Conservation (phyloP, 495 filamentous ascomycete genomes). For the Aspergillus leporis region DNA sequence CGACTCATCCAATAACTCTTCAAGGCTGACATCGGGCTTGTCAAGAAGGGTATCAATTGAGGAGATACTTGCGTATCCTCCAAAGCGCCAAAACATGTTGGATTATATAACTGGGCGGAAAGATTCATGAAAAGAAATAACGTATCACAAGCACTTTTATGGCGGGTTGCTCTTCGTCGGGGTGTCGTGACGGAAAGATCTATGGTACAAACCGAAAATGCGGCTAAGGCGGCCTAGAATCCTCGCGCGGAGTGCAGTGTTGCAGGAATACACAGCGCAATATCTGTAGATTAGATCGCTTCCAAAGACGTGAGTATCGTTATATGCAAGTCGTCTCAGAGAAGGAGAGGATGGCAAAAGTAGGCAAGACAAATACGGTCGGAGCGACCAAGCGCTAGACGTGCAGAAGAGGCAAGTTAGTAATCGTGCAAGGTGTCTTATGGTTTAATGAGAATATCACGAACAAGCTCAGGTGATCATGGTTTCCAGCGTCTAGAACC, state of each 20-base stretch:
- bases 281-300: slow-evolving; percentile 9
- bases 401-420: slow-evolving; percentile 24
- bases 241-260: slow-evolving; percentile 15
- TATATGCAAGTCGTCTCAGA: slow-evolving; percentile 13
- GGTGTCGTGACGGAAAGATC: slow-evolving; percentile 30
- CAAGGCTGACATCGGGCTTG: slow-evolving; percentile 88
- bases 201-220: slow-evolving; percentile 32
- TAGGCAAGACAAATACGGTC: slow-evolving; percentile 19
- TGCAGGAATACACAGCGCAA: slow-evolving; percentile 6
- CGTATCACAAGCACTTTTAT: slow-evolving; percentile 26
- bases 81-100: slow-evolving; percentile 99
- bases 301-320: slow-evolving; percentile 9
- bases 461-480: neutral
- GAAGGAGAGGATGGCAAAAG: slow-evolving; percentile 11
- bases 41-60: slow-evolving; percentile 95
- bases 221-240: slow-evolving; percentile 12
- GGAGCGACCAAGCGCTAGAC: slow-evolving; percentile 39
- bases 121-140: slow-evolving; percentile 39
- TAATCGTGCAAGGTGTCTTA: slow-evolving; percentile 5
- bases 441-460: neutral
- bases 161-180: slow-evolving; percentile 20
- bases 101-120: slow-evolving; percentile 42
- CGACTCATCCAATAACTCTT: slow-evolving; percentile 93
- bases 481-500: neutral
- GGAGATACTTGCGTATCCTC: slow-evolving; percentile 96